Base-by-base conservation (phyloP, 208 protist genomes). In the Trypanosoma mega region DNA sequence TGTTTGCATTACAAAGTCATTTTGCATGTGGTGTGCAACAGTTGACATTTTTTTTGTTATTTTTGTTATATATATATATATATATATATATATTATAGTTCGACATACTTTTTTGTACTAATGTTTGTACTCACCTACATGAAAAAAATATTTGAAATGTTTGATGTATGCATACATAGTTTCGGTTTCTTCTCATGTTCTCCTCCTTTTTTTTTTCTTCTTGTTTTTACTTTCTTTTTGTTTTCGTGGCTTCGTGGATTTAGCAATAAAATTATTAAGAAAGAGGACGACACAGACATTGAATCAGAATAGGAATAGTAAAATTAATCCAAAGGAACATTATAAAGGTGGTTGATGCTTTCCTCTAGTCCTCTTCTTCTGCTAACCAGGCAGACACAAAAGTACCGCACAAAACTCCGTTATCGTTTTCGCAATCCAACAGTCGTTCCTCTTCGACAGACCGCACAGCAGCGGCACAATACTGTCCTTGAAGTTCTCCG, bases 361-460 rank as follows among this genome's bases (percentile, higher is more conserved):
- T 46, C 33, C 4, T 1, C n/a, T 18, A 67, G 20, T 34, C 60
- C 47, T 12, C 14, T 74, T 16, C 48, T 63, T 18, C 55, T 73
- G 12, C 44, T 65, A 24, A 89, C 68, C 30, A 81, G 81, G 61
- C 65, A 72, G 12, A 69, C 74, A 11, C 30, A 68, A 18, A 83
- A 86, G 66, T 81, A 92, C 54, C 44, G 57, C 30, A 82, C 85
- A 1, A 92, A 91, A 67, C 72, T 93, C 24, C 74, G 79, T 0
- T 81, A 92, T 27, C 77, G 84, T n/a, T 92, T 93, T 57, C 89
- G 85, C 44, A 80, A 79, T 21, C 85, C 85, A 8, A 73, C 80
- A 2, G 63, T 78, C 8, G 14, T 95, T 18, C 76, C 86, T 0
- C n/a, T 95, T 1, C 69, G 71, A 34, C 89, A 95, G 39, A 91